phyloP scores from a whole-genome alignment of 2,329 filamentous ascomycete genomes.

The Scytalidium lignicola region DNA sequence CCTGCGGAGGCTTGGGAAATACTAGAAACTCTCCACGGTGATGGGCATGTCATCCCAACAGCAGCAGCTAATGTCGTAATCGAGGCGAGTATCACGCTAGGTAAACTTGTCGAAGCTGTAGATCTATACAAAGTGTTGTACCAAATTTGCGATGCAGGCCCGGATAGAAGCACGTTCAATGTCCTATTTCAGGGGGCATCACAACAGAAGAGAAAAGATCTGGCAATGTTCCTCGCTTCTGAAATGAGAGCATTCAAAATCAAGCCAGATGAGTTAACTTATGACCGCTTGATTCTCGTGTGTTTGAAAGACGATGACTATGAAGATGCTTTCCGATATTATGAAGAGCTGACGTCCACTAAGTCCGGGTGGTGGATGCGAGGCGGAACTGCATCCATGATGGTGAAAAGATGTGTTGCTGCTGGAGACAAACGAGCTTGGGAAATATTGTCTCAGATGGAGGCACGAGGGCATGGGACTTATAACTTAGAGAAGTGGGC shows the following conservation, averaged over 20 bases:
- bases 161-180: constrained; percentile 55
- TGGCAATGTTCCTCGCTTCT: constrained; percentile 55
- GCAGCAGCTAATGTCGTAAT: constrained; percentile 40
- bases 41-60: constrained; percentile 44
- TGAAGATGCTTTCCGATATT: constrained; percentile 43
- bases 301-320: constrained; percentile 41
- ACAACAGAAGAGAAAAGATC: constrained; percentile 33
- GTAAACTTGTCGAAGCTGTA: constrained; percentile 44
- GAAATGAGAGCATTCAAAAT: constrained; percentile 56
- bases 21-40: constrained; percentile 49
- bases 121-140: constrained; percentile 58
- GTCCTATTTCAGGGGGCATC: constrained; percentile 42
- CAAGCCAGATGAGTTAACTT: constrained; percentile 51
- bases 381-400: constrained; percentile 15
- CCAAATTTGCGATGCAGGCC: constrained; percentile 38
- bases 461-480: constrained; percentile 12
- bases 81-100: constrained; percentile 29
- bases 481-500: constrained; percentile 8
- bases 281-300: constrained; percentile 55
- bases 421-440: constrained; percentile 17
- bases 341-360: constrained; percentile 42
- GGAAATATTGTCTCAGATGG: constrained; percentile 20
- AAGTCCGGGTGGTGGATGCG: constrained; percentile 29
- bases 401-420: constrained; percentile 17
- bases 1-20: constrained; percentile 45